Evolutionary conservation across 2,329 filamentous ascomycete species (phyloP).

Genomic region (Colletotrichum sp.): DNA sequence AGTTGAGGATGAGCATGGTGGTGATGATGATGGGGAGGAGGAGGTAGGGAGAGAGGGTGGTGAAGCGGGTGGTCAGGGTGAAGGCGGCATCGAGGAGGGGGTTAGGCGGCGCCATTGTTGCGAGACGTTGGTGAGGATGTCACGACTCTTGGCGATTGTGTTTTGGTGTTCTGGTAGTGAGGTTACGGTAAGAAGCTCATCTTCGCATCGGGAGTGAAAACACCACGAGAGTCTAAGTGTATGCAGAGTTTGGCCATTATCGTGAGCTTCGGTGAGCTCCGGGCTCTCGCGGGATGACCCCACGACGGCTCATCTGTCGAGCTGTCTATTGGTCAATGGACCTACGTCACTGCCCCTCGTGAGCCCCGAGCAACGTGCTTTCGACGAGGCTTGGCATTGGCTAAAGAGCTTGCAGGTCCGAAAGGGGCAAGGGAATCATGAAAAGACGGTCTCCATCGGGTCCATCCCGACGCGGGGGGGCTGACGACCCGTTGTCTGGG

Average conservation of each 20-base stretch:
- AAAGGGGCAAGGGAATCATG: background rate
- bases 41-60: background rate
- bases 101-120: background rate
- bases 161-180: background rate
- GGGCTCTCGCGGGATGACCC: background rate
- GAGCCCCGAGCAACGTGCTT: background rate
- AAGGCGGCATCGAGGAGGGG: background rate
- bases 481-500: background rate
- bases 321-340: background rate
- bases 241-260: background rate
- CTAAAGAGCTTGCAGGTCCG: background rate
- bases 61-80: background rate
- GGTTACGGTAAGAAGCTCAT: background rate
- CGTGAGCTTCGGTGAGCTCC: background rate
- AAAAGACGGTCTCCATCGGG: background rate
- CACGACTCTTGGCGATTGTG: background rate
- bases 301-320: background rate
- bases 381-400: background rate
- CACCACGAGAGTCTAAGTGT: background rate
- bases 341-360: background rate
- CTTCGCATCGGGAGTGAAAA: background rate
- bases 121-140: background rate
- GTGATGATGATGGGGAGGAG: background rate
- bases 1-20: background rate
- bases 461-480: background rate